Evolutionary conservation across 257 asterid genomes (phyloP).

Genomic region (Solanum chmielewskii): DNA sequence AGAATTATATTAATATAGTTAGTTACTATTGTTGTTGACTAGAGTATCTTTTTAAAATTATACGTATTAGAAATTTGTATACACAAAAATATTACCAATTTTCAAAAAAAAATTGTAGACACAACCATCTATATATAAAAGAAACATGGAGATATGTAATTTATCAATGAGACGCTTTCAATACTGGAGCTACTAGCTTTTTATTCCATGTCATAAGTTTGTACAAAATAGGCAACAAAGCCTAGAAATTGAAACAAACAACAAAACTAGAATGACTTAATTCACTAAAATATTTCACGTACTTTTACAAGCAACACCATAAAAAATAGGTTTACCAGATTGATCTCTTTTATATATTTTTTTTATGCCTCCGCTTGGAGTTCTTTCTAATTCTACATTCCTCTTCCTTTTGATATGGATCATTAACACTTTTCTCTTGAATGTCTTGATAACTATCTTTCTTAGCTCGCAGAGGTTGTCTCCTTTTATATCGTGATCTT

Average conservation of each 20-base stretch:
- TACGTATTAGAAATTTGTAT: too few relatives aligned
- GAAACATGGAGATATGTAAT: not conserved
- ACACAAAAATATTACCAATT: not conserved
- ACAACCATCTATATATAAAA: not conserved
- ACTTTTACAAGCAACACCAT: not conserved
- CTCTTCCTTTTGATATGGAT: not conserved
- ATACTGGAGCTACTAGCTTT: not conserved
- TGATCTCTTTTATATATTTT: not conserved
- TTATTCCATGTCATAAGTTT: not conserved
- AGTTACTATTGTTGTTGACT: too few relatives aligned
- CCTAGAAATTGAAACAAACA: not conserved
- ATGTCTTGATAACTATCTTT: not conserved
- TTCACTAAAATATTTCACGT: not conserved
- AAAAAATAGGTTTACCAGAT: too few relatives aligned
- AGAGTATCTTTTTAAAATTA: too few relatives aligned
- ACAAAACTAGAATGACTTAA: not conserved
- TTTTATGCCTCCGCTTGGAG: not conserved
- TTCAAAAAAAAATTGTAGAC: not conserved
- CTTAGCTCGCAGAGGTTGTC: not conserved
- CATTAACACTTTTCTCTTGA: not conserved
- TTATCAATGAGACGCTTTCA: not conserved
- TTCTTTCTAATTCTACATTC: not conserved
- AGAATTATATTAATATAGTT: not conserved
- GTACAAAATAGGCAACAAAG: not conserved
- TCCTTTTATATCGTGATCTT: not conserved